These are phyloP conservation scores for Cyathus striatus DNA, from an alignment of 768 basidiomycete species.

Conservation along the genomic window DNA sequence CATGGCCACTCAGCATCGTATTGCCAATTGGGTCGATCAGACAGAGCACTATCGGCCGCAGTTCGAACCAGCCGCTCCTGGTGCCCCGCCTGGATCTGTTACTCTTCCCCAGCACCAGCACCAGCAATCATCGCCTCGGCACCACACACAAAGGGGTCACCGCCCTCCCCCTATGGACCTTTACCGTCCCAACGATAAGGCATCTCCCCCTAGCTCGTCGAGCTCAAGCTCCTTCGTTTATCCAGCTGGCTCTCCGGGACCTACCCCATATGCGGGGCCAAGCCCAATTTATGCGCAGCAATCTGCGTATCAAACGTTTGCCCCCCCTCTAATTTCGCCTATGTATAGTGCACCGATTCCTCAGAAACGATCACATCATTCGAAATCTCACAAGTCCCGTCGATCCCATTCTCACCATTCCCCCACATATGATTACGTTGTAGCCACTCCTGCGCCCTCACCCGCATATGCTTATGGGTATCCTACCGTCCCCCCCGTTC, in stretches of 20 bases:
- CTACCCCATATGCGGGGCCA: slow-evolving; percentile 15
- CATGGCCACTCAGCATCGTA: slow-evolving; percentile 39
- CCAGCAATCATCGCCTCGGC: neutral
- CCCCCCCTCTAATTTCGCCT: slow-evolving; percentile 13
- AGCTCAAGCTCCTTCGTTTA: slow-evolving; percentile 14
- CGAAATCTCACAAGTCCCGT: slow-evolving; percentile 2
- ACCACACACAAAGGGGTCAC: neutral
- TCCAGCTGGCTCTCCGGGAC: slow-evolving; percentile 12
- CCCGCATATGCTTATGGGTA: neutral
- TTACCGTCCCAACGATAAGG: slow-evolving; percentile 6
- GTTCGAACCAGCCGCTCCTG: slow-evolving; percentile 16
- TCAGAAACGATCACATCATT: slow-evolving; percentile 4
- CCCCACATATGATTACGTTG: slow-evolving; percentile 5
- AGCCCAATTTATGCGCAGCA: slow-evolving; percentile 10
- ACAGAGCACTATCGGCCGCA: slow-evolving; percentile 33
- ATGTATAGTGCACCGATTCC: neutral
- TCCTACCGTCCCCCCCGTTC: neutral
- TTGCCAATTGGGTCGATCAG: slow-evolving; percentile 45
- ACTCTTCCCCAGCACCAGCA: slow-evolving; percentile 4
- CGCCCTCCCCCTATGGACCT: neutral
- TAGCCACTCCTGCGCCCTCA: slow-evolving; percentile 4
- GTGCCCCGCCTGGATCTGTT: slow-evolving; percentile 3
- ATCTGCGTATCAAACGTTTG: slow-evolving; percentile 10
- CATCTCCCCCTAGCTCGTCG: slow-evolving; percentile 12
- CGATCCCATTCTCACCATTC: slow-evolving; percentile 1